Base-by-base conservation (phyloP, 2,329 filamentous ascomycete species). In the Fusarium musae region DNA sequence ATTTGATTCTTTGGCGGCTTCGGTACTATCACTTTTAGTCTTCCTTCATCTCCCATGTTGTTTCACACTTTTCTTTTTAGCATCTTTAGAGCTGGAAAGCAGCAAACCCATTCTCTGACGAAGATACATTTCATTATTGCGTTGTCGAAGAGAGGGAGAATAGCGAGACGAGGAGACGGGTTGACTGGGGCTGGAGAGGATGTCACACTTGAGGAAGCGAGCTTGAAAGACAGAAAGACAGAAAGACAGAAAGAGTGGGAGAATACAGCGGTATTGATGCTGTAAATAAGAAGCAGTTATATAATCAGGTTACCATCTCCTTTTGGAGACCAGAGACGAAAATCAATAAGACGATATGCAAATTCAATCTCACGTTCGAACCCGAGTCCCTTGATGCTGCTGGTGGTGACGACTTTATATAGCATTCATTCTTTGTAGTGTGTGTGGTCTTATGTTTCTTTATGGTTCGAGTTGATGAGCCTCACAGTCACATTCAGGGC, bases 61-160 rank as follows among this genome's bases (percentile, higher is more conserved):
- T 73, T 74, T 74, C 60, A 66, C 53, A 61, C 49, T 37, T 49
- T 64, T 72, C 67, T 63, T 32, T 59, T 64, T 77, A 69, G 77
- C 75, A 78, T 78, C 54, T 72, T 77, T 80, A 78, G 78, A 80
- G 77, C 77, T 76, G 69, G 73, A 75, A 66, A 75, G 73, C 71
- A 73, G 75, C 75, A 74, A 70, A 69, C 66, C 71, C 73, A 77
- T 78, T 78, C 77, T 74, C 72, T 76, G 66, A 77, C 66, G 73
- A 76, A 73, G 58, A 69, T 69, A 66, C 62, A 67, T 76, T 73
- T 75, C 73, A 68, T 76, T 73, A 64, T 76, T 76, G 59, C 30
- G 49, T 17, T 40, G 47, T 60, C 7, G 46, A 64, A 54, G 44
- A 42, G 37, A 30, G n/a, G 57, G 36, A 17, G 62, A 53, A 39